Evolutionary conservation across 2,329 filamentous ascomycete genomes (phyloP).

Genomic region (Botrytis hyacinthi): DNA sequence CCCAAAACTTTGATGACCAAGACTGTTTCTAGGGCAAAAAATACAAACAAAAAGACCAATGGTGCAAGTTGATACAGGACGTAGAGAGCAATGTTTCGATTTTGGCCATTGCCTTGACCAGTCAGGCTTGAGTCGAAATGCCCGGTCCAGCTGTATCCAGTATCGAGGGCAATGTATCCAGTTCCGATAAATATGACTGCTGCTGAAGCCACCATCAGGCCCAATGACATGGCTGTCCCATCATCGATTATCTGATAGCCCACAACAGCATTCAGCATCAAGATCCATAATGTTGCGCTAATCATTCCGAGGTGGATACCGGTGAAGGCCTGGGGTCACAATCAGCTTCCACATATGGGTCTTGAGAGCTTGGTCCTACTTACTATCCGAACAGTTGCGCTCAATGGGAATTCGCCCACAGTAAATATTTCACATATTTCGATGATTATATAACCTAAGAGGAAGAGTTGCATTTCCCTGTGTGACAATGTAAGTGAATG

Average conservation of each 20-base stretch:
- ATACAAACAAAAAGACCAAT: constrained; percentile 83
- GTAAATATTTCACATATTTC: constrained; percentile 97
- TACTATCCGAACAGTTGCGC: constrained; percentile 68
- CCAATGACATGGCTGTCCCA: constrained; percentile 80
- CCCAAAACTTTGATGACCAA: constrained; percentile 84
- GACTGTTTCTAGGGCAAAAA: constrained; percentile 78
- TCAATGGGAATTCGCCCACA: constrained; percentile 81
- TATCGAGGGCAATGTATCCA: constrained; percentile 94
- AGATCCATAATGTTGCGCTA: constrained; percentile 81
- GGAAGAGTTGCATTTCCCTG: constrained; percentile 96
- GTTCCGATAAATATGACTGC: constrained; percentile 78
- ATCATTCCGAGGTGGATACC: constrained; percentile 90
- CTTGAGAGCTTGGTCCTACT: constrained; percentile 38
- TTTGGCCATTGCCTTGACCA: constrained; percentile 43
- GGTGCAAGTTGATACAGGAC: constrained; percentile 90
- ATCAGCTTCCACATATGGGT: constrained; percentile 20
- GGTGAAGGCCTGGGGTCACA: constrained; percentile 66
- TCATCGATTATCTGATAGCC: constrained; percentile 94
- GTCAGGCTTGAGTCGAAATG: constrained; percentile 64
- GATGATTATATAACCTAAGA: constrained; percentile 80
- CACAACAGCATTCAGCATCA: constrained; percentile 87
- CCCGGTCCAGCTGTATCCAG: constrained; percentile 79
- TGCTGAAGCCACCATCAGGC: constrained; percentile 70
- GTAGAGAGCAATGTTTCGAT: constrained; percentile 82
- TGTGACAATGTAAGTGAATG: constrained; percentile 16